These are phyloP conservation scores for Colletotrichum sp. DNA, from an alignment of 2,329 filamentous ascomycete genomes.

Conservation along the genomic window DNA sequence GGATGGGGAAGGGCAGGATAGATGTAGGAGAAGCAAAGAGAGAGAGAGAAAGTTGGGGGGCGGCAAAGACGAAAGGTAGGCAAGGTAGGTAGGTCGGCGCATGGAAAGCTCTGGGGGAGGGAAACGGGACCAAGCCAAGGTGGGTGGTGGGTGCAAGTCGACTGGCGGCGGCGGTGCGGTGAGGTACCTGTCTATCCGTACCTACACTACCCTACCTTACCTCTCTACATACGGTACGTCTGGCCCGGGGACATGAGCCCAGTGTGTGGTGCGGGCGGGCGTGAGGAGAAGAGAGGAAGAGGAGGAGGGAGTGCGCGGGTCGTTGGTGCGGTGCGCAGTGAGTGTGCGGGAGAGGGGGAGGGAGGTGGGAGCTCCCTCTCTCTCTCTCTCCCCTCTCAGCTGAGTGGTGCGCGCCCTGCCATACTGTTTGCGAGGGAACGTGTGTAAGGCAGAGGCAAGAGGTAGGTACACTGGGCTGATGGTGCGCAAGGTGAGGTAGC, in stretches of 20 bases:
- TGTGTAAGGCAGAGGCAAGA: not conserved
- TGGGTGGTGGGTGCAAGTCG: conserved; percentile 18
- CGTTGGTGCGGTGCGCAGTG: conserved; percentile 2
- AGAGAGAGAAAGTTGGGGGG: conserved; percentile 18
- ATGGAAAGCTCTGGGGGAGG: conserved; percentile 20
- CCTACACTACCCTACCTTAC: not conserved
- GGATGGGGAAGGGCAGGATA: conserved; percentile 3
- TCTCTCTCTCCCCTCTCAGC: conserved; percentile 6
- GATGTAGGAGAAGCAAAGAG: conserved; percentile 14
- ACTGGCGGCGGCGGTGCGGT: conserved; percentile 5
- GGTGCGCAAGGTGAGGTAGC: not conserved
- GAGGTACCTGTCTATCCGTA: not conserved
- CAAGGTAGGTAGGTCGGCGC: conserved; percentile 18
- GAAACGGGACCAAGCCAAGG: conserved; percentile 10
- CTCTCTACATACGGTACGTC: not conserved
- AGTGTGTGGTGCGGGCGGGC: conserved; percentile 7
- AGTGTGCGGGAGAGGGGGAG: not conserved
- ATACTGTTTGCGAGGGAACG: conserved; percentile 16
- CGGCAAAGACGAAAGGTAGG: conserved; percentile 10
- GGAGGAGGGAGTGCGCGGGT: conserved; percentile 3
- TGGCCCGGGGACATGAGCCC: not conserved
- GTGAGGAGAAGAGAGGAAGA: conserved; percentile 1
- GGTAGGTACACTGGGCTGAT: not conserved
- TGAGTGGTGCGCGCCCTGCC: conserved; percentile 4
- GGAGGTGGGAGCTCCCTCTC: conserved; percentile 17